Base-by-base conservation (phyloP, 768 basidiomycete species). In the Polyporus arcularius region DNA sequence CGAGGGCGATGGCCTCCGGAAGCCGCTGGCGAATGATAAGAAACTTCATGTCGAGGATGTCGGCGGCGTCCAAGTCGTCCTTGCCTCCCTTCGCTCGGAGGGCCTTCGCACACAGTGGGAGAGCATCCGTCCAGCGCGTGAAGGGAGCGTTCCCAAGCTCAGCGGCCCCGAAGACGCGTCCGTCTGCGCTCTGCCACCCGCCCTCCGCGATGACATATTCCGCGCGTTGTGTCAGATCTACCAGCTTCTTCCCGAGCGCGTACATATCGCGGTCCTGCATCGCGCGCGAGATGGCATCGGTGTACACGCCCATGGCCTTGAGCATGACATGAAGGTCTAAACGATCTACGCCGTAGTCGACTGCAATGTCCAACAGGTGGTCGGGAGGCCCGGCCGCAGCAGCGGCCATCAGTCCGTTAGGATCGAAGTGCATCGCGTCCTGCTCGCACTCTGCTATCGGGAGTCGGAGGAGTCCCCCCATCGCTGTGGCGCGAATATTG, bases 31-130 rank as follows among this genome's bases (percentile, higher is more conserved):
- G 77, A 70, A 85, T 78, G 68, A 88, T 80, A 53, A 70, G 64
- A 67, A 72, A 84, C 67, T 89, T 88, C 73, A 86, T 80, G 32
- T 88, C 85, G 32, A 89, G 69, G 60, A 89, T 82, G 66, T 88
- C 86, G 0, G 87, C 87, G 12, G 76, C 64, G 68, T 88, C 85
- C 26, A 60, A 69, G 55, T 87, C 82, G 4, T 65, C 65, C 0
- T 76, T 67, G 15, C 70, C 71, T 14, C 75, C 77, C 57, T 71
- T 74, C 38, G 67, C 73, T 6, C 85, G 80, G 43, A 88, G 80
- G 18, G 81, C 85, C 30, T 75, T 76, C 9, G 87, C 86, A 65
- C 85, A 85, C 16, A 77, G 72, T 2, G 87, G 86, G 4, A 89
- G 72, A 0, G 86, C 74, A 61, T 89, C 86, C 8, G 74, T 65